Evolutionary conservation across 805 yeast genomes (phyloP).

Genomic region (Ogataea nonfermentans): DNA sequence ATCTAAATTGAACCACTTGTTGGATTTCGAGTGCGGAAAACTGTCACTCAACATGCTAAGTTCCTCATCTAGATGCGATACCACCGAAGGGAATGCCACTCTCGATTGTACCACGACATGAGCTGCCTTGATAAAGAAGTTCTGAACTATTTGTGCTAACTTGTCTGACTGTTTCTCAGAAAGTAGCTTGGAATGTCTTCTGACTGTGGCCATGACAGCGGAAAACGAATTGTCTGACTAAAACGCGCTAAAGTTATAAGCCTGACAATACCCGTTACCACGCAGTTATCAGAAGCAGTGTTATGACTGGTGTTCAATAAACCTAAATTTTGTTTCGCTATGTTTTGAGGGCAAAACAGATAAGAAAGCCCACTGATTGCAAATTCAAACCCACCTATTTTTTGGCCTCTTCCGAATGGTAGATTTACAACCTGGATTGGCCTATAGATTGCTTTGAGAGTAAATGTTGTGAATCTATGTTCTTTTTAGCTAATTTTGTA

Average conservation of each 20-base stretch:
- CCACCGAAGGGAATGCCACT: constrained; percentile 17
- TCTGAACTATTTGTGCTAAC: constrained; percentile 39
- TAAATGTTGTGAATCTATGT: not conserved
- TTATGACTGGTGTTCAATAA: not conserved
- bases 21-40: constrained; percentile 32
- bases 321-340: constrained; percentile 1
- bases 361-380: constrained; percentile 6
- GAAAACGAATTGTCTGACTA: not conserved
- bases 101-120: constrained; percentile 42
- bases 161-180: constrained; percentile 34
- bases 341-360: constrained; percentile 13
- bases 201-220: constrained; percentile 8
- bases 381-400: not conserved
- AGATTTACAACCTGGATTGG: no score
- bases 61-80: constrained; percentile 18
- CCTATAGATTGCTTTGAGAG: not conserved
- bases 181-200: constrained; percentile 24
- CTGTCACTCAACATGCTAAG: constrained; percentile 5
- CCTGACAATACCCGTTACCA: no score
- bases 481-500: no score
- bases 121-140: constrained; percentile 64
- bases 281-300: no score
- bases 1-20: constrained; percentile 65
- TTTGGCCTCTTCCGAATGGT: not conserved
- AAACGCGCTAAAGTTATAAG: no score